Conservation (phyloP, 2,329 filamentous ascomycete genomes). For the Tolypocladium nubicola region DNA sequence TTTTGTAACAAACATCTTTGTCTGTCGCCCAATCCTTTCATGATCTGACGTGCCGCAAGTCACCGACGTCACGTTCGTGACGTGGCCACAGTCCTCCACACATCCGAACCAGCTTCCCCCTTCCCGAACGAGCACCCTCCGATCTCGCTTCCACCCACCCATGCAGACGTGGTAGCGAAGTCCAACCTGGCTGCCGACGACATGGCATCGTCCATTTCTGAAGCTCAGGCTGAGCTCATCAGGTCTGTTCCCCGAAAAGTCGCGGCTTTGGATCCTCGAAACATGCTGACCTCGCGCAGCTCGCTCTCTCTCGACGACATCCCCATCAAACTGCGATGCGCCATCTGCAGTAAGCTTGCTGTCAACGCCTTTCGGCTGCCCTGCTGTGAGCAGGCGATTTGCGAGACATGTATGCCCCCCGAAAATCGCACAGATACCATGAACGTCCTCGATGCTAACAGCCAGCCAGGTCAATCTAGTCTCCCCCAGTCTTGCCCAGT, state of each 20-base stretch:
- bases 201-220: conserved; percentile 28
- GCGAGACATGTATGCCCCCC: conserved; percentile 61
- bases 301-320: conserved; percentile 73
- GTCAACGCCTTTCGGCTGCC: conserved; percentile 84
- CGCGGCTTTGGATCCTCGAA: neutral
- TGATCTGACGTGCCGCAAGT: conserved; percentile 5
- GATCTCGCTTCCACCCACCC: conserved; percentile 2
- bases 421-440: too few species aligned
- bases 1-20: neutral
- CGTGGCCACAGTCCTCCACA: conserved; percentile 1
- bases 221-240: conserved; percentile 49
- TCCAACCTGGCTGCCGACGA: conserved; percentile 9
- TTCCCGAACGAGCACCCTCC: neutral
- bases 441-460: neutral
- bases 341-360: conserved; percentile 82
- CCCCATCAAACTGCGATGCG: conserved; percentile 92
- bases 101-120: neutral
- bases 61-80: conserved; percentile 5
- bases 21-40: neutral
- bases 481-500: conserved; percentile 76
- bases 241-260: conserved; percentile 27
- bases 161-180: conserved; percentile 7
- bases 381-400: conserved; percentile 93
- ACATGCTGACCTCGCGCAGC: conserved; percentile 30
- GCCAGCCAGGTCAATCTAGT: conserved; percentile 55